Base-by-base conservation (phyloP, 1,139 yeast genomes). In the Casaregolazyma suthepensis region DNA sequence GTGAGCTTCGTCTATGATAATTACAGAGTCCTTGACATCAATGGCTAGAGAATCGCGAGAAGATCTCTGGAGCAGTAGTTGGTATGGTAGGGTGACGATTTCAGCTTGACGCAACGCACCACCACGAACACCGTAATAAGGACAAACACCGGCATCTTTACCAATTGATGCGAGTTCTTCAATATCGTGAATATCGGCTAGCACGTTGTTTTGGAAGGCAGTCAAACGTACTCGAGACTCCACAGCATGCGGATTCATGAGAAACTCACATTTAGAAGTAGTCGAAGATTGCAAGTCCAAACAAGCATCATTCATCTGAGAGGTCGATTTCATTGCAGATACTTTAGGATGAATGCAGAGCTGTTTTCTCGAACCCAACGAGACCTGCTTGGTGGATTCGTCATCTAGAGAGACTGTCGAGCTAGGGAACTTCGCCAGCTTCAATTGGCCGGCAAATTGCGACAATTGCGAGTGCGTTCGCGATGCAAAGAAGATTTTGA, bases 1-100 rank as follows among this genome's bases (percentile, higher is more conserved):
- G 66, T 91, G 99, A 0, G 98, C 98, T 65, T 91, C 99, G 66
- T 91, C 99, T 42, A 91, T 84, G 2, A 93, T 79, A 0, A 93
- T 80, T 5, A 91, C 78, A 0, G 93, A 77, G 56, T 82, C 78
- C 51, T 78, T 76, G 15, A 91, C 65, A 49, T 83, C 76, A 5
- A 91, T 66, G 1, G 82, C 80, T 49, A 89, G 68, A 0, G 82
- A 72, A 3, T 76, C 74, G 61, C 97, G 74, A 0, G 96, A 78
- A 2, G 80, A 73, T 42, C 76, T 78, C 51, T 86, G 87, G 1
- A 91, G 68, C 12, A 93, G 67, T 63, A 89, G 74, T 63, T 90
- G 97, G 63, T 91, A 91, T 0, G 99, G 98, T 45, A 93, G 70
- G 0, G 96, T 84, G 1, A 91, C 74, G 0, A 91, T 80, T 63